Evolutionary conservation across 2,329 filamentous ascomycete genomes (phyloP), one percentile per base, ranked within the genome.

Genomic region (Emergomyces africanus): DNA sequence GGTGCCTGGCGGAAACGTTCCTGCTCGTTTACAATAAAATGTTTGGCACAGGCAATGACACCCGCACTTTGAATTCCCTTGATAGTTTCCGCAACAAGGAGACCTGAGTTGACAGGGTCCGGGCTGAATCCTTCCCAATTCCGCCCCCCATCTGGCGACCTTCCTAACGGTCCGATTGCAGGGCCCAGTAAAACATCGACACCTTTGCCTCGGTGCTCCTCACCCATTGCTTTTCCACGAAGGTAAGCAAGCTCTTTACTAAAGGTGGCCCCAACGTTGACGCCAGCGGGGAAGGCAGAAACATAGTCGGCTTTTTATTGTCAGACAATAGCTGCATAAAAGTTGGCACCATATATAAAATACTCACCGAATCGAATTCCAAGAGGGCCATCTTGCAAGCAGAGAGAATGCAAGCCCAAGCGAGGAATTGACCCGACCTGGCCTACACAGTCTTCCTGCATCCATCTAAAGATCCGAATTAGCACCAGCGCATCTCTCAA

Each of bases 221-320:
- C 76, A 2, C 85, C 90, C 85, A 95, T 90, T 54, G 85, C 86
- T 57, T 81, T 74, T 37, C 85, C 89, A 55, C 89, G 82, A 57
- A 79, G 75, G 66, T 83, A 83, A 69, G 90, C 86, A 35, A 95
- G 79, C 14, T 76, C 72, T 60, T 86, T 83, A 71, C 91, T 87
- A 80, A 87, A 96, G 0, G 90, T 89, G n/a, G 89, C 88, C 15
- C 87, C 91, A 35, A 88, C 82, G 5, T 88, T 90, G 65, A 90
- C 79, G 54, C 88, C 90, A 0, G 86, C 85, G 0, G 88, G 82
- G 71, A 95, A 96, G 1, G 86, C 90, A 41, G 88, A 92, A 68
- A 84, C 84, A 72, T 87, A 92, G 72, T 95, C 90, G 64, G 82
- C 81, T 80, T 59, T n/a, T 6, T 25, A 3, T 23, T n/a, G 18